These are phyloP conservation scores for Mycena rebaudengoi DNA, from an alignment of 768 basidiomycete species.

Conservation along the genomic window DNA sequence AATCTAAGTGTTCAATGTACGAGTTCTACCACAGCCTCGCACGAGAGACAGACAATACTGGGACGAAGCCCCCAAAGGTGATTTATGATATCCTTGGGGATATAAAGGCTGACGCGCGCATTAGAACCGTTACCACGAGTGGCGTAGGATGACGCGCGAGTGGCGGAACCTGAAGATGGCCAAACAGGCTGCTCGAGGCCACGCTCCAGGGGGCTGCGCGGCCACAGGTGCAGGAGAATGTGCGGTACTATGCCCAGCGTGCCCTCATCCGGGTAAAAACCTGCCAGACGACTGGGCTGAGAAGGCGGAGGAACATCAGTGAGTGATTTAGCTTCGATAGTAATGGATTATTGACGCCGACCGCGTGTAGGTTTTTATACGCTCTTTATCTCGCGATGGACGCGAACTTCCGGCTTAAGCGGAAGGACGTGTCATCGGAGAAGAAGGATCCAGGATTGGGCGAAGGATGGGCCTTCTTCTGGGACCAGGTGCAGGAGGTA, in stretches of 20 bases:
- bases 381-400: conserved; percentile 14
- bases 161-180: conserved; percentile 4
- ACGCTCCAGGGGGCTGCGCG: too few relatives aligned
- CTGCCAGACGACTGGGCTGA: conserved; percentile 20
- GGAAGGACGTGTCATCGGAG: conserved; percentile 34
- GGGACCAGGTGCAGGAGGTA: conserved; percentile 30
- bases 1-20: conserved; percentile 18
- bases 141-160: conserved; percentile 1
- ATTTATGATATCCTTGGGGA: too few relatives aligned
- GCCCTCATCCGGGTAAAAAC: conserved; percentile 26
- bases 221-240: conserved; percentile 16
- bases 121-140: conserved; percentile 6
- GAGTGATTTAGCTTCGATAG: not conserved
- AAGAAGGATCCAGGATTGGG: conserved; percentile 35
- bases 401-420: conserved; percentile 29
- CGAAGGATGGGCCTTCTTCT: conserved; percentile 39
- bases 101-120: conserved; percentile 5
- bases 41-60: conserved; percentile 8
- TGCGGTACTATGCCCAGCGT: conserved; percentile 27
- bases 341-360: too few relatives aligned
- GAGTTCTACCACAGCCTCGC: conserved; percentile 25
- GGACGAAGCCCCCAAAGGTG: too few relatives aligned
- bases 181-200: conserved; percentile 10
- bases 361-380: conserved; percentile 37
- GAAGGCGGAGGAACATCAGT: not conserved